Percentiles rank a stretch among this genome's conserved stretches.
phyloP scores from a whole-genome alignment of 1,284 basidiomycete species.

The Rhodofomes roseus region DNA sequence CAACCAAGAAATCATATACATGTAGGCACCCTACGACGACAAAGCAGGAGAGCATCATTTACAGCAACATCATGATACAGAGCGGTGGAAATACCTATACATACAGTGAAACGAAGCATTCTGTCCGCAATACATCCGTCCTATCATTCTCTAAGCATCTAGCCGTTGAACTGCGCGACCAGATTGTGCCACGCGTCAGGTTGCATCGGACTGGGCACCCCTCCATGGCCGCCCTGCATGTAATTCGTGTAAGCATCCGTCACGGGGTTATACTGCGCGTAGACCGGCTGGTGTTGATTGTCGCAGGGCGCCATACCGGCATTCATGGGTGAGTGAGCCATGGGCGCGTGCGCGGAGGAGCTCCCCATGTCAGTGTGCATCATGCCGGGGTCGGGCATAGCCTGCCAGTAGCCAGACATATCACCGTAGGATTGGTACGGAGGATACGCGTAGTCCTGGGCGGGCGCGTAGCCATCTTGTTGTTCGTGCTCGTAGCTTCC shows the following conservation, averaged over 20 bases:
- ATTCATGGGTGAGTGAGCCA: slow-evolving; percentile 2
- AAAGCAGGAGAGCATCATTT: not conserved
- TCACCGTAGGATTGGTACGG: slow-evolving; percentile 10
- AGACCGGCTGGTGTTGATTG: slow-evolving; percentile 9
- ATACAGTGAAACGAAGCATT: not conserved
- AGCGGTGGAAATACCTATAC: not conserved
- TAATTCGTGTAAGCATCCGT: slow-evolving; percentile 6
- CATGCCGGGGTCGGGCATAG: not conserved
- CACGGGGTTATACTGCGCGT: slow-evolving; percentile 12
- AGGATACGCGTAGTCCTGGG: slow-evolving; percentile 15
- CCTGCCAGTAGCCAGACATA: not conserved
- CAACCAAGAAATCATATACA: not conserved
- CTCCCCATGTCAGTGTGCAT: not conserved
- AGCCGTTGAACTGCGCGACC: slow-evolving; percentile 22
- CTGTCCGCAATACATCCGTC: not conserved
- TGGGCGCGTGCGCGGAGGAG: not conserved
- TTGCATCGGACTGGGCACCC: slow-evolving; percentile 18
- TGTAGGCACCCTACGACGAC: not conserved
- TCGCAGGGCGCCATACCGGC: slow-evolving; percentile 9
- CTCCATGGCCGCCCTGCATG: slow-evolving; percentile 15
- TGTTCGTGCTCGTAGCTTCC: not conserved
- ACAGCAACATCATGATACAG: not conserved
- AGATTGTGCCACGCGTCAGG: slow-evolving; percentile 28
- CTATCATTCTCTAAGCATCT: not conserved
- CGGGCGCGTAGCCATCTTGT: not conserved